Evolutionary conservation across 495 filamentous ascomycete genomes (phyloP).

Genomic region (Thozetella sp.): DNA sequence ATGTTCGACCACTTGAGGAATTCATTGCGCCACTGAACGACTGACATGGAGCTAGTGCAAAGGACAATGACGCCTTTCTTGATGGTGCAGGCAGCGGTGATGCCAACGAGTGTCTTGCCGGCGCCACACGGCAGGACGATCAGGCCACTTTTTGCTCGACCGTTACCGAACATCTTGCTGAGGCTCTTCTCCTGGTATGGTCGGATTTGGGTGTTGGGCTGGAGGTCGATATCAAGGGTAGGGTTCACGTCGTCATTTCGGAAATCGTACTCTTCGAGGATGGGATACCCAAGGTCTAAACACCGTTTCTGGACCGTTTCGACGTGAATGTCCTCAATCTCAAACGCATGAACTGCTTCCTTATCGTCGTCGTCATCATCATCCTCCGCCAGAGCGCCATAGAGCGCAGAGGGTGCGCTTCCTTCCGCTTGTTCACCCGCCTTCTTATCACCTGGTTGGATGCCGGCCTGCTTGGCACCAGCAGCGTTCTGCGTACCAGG

Average conservation of each 20-base stretch:
- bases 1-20: constrained; percentile 99
- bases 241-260: constrained; percentile 89
- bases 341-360: constrained; percentile 91
- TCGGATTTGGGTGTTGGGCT: constrained; percentile 81
- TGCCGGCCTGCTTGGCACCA: constrained; percentile 69
- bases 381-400: constrained; percentile 63
- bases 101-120: constrained; percentile 95
- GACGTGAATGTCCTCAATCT: constrained; percentile 76
- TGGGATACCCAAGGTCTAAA: constrained; percentile 80
- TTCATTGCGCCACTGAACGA: constrained; percentile 94
- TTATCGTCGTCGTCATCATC: constrained; percentile 91
- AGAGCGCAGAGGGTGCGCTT: constrained; percentile 35
- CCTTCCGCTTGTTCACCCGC: constrained; percentile 18
- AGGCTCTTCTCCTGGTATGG: constrained; percentile 96
- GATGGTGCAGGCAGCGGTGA: constrained; percentile 95
- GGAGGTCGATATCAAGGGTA: constrained; percentile 88
- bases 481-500: constrained; percentile 93
- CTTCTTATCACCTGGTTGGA: constrained; percentile 32
- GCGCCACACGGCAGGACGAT: constrained; percentile 97
- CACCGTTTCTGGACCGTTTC: constrained; percentile 90
- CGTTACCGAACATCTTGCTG: constrained; percentile 99
- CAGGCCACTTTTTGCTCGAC: constrained; percentile 93
- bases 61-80: constrained; percentile 95
- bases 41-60: constrained; percentile 96
- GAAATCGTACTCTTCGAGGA: constrained; percentile 97